Conservation (phyloP, 2,329 filamentous ascomycete genomes). For the Lasiodiplodia theobromae region DNA sequence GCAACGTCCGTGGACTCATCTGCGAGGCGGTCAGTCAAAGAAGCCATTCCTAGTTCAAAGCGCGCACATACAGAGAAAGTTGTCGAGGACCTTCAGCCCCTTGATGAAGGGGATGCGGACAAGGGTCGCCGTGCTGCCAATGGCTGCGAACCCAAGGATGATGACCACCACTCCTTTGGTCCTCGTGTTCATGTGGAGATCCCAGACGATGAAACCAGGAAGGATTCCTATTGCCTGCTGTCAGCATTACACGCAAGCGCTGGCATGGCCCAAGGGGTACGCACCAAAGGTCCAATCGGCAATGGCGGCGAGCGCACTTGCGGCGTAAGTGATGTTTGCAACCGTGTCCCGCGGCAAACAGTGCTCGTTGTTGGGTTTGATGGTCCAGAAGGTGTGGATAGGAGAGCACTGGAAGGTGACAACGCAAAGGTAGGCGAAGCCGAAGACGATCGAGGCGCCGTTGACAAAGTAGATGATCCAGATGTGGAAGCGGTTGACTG, state of each 20-base stretch:
- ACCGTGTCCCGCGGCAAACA: slow-evolving; percentile 57
- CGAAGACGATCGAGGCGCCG: slow-evolving; percentile 53
- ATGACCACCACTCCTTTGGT: slow-evolving; percentile 61
- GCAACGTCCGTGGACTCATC: slow-evolving; percentile 27
- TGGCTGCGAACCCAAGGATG: slow-evolving; percentile 58
- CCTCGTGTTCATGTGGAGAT: slow-evolving; percentile 61
- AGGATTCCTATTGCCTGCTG: slow-evolving; percentile 34
- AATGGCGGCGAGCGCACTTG: slow-evolving; percentile 40
- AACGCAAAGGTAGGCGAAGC: slow-evolving; percentile 59
- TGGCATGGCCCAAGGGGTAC: background rate
- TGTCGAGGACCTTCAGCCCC: slow-evolving; percentile 48
- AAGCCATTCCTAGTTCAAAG: background rate
- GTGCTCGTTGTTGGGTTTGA: slow-evolving; percentile 46
- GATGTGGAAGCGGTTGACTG: slow-evolving; percentile 54
- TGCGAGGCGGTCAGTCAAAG: background rate
- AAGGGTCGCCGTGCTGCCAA: slow-evolving; percentile 60
- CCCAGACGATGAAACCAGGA: slow-evolving; percentile 60
- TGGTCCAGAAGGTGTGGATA: slow-evolving; percentile 59
- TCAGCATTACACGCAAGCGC: background rate
- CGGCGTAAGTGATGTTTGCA: slow-evolving; percentile 57
- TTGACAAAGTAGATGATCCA: slow-evolving; percentile 58
- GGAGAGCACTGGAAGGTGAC: slow-evolving; percentile 63
- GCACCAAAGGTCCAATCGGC: slow-evolving; percentile 43
- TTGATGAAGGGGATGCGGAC: slow-evolving; percentile 55
- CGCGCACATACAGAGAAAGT: slow-evolving; percentile 47